These are phyloP conservation scores for Hordeum vulgare DNA, from an alignment of 176 grass and related monocot genomes.

Conservation along the genomic window MorexV3_pseudomolecules_assembly NC_058520.1:443596330-443596829, in stretches of 20 bases:
- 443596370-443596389: neutral
- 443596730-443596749: neutral
- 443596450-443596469: constrained; percentile 52
- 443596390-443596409: constrained; percentile 4
- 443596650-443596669: constrained; percentile 31
- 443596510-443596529: constrained; percentile 20
- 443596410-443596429: constrained; percentile 59
- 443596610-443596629: constrained; percentile 47
- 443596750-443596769: neutral
- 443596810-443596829: neutral
- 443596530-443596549: constrained; percentile 53
- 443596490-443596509: neutral
- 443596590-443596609: constrained; percentile 7
- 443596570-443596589: constrained; percentile 13
- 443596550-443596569: constrained; percentile 58
- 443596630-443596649: constrained; percentile 34
- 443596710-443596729: neutral
- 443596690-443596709: neutral
- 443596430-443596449: constrained; percentile 43
- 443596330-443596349: constrained; percentile 40
- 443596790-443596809: neutral
- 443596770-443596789: no score
- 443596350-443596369: constrained; percentile 17
- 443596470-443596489: constrained; percentile 41
- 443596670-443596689: neutral